A percentile compares a stretch with the other conserved stretches of the same genome.
Conservation (phyloP, 805 yeast genomes). For the Yamadazyma ubonensis region DNA sequence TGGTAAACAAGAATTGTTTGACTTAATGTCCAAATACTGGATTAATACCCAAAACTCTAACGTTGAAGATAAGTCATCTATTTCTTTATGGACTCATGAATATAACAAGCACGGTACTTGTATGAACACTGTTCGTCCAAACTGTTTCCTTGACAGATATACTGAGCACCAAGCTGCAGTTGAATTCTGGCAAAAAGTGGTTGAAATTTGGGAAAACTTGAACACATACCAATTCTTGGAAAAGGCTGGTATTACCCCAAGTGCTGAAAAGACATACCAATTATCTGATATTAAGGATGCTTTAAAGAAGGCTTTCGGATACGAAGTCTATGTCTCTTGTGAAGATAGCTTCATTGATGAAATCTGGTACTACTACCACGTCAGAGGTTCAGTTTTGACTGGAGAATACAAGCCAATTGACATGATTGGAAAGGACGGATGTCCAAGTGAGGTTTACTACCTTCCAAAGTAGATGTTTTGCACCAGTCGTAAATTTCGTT, state of each 20-base stretch:
- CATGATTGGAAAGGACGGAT: slow-evolving; percentile 52
- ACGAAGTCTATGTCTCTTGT: slow-evolving; percentile 61
- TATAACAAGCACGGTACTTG: slow-evolving; percentile 95
- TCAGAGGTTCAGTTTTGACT: slow-evolving; percentile 67
- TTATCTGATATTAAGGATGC: slow-evolving; percentile 55
- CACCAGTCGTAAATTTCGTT: slow-evolving; percentile 6
- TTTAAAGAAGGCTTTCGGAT: slow-evolving; percentile 49
- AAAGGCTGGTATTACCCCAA: slow-evolving; percentile 72
- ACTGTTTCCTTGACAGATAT: slow-evolving; percentile 53
- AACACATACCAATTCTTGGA: slow-evolving; percentile 65
- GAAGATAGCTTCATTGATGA: slow-evolving; percentile 47
- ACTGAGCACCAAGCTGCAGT: slow-evolving; percentile 28
- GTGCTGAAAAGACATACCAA: slow-evolving; percentile 54
- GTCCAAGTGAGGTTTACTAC: slow-evolving; percentile 56
- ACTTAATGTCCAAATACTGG: slow-evolving; percentile 65
- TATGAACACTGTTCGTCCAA: slow-evolving; percentile 72
- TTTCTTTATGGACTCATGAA: slow-evolving; percentile 78
- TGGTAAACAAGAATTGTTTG: slow-evolving; percentile 52
- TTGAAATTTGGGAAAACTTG: slow-evolving; percentile 25
- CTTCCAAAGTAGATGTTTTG: slow-evolving; percentile 17
- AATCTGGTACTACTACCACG: slow-evolving; percentile 78
- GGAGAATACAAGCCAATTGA: slow-evolving; percentile 66
- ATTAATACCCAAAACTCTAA: slow-evolving; percentile 51
- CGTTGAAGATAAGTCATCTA: slow-evolving; percentile 55
- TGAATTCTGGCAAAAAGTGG: slow-evolving; percentile 28